Base-by-base conservation (phyloP, 2,329 filamentous ascomycete species). In the Aspergillus sergii region DNA sequence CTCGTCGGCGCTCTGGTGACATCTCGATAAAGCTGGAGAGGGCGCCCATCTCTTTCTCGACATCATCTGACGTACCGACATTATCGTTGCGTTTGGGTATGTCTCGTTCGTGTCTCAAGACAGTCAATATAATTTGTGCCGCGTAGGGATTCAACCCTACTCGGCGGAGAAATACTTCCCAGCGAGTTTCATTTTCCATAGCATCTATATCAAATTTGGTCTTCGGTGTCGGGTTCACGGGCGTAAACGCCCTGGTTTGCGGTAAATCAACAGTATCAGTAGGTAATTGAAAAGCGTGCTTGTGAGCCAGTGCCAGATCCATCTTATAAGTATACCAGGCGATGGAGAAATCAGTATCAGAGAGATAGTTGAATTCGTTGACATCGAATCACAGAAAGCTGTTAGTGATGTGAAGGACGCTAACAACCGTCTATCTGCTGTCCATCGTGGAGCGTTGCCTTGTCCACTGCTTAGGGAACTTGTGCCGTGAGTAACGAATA, bases 71-170 rank as follows among this genome's bases (percentile, higher is more conserved):
- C 48, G 28, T 2, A 1, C 3, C 3, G 10, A 7, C 2, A 2
- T 48, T 39, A n/a, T 36, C 9, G 11, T 34, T 16, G n/a, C n/a
- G 16, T 45, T 16, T 14, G 16, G 16, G 64, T 68, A 21, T 71
- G 70, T 41, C 46, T 23, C 12, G 12, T 57, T 30, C 61, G 36
- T 56, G 64, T 56, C 8, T 77, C 79, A 69, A 16, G 9, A 65
- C 54, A 21, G 57, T 60, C 39, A 91, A 76, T 1, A 92, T 80
- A 11, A 82, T 80, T 72, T 93, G 90, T 3, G 91, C 91, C 2
- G 90, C 90, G 72, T 87, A 92, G 0, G 86, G 84, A 74, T 94
- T 93, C 72, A 93, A 75, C 0, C 91, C 91, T 1, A 84, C 83
- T 28, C 82, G 80, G 16, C 90, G 82, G 28, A 94, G 79, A 65